Base-by-base conservation (phyloP, 495 filamentous ascomycete genomes). In the Melanomma pulvis-pyrius region DNA sequence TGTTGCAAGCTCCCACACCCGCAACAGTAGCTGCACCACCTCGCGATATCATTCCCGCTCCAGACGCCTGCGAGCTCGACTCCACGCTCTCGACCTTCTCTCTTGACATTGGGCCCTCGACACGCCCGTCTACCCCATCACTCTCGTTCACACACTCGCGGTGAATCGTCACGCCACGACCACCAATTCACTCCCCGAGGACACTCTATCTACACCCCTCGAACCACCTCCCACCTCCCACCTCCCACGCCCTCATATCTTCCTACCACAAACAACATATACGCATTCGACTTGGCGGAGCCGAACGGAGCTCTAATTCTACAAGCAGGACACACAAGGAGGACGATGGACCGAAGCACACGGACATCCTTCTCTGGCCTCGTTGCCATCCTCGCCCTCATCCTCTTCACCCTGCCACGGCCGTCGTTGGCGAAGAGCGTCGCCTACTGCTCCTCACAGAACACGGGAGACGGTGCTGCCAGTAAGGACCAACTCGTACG, bases 401-500 rank as follows among this genome's bases (percentile, higher is more conserved):
- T 44, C 30, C 46, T 56, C 19, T 50, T 46, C 17, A 29, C 36
- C 25, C 32, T 26, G 12, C 41, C 51, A 6, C 39, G 52, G 26
- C n/a, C n/a, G 22, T 48, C 48, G 21, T 24, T n/a, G 2, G 48
- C 48, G 3, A 28, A 24, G 19, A 34, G 26, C 29, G 51, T 34
- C 9, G 21, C 28, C 13, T 73, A 73, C 55, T 73, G 71, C 61
- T 70, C 71, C 1, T 49, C 53, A 12, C 39, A 73, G 41, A 73
- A 73, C 55, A 73, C 71, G 7, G 68, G 26, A 0, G 32, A 17
- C 11, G 60, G 44, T 32, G 25, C 19, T 48, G 55, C n/a, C 2
- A 46, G 71, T 73, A 67, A 29, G 69, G 44, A 6, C 22, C 12
- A 4, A 22, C 21, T 0, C 30, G 17, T 1, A 17, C 34, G 7